These are phyloP conservation scores for Pseudopithomyces maydicus DNA, from an alignment of 2,329 filamentous ascomycete species.

Conservation along the genomic window DNA sequence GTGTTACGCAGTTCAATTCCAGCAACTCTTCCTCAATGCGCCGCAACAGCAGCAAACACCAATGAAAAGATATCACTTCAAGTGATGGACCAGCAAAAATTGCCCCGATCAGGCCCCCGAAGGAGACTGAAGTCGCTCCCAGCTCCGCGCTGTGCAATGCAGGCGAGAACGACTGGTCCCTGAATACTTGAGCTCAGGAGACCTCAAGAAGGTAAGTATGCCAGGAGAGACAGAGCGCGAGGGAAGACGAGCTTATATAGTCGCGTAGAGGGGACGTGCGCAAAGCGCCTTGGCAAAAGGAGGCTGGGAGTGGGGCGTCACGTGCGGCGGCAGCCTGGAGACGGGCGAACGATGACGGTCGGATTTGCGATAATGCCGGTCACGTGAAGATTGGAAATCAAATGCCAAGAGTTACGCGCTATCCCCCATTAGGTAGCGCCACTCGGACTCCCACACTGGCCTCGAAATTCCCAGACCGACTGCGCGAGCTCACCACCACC, in stretches of 20 bases:
- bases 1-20: no score
- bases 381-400: no score
- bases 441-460: no score
- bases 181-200: constrained; percentile 35
- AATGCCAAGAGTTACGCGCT: no score
- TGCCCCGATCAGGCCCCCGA: constrained; percentile 40
- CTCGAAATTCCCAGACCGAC: no score
- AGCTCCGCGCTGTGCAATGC: constrained; percentile 46
- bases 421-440: no score
- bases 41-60: constrained; percentile 31
- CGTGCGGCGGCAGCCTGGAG: background rate
- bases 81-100: constrained; percentile 32
- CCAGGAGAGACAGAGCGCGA: background rate
- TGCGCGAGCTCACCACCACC: no score
- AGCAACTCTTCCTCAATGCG: constrained; percentile 49
- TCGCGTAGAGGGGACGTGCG: background rate
- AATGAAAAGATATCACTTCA: constrained; percentile 47
- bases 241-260: background rate
- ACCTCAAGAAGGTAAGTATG: constrained; percentile 43
- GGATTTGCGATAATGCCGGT: no score
- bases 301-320: background rate
- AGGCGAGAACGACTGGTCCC: constrained; percentile 35
- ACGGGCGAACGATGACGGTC: background rate
- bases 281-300: background rate
- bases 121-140: constrained; percentile 38